Conservation (phyloP, 2,329 filamentous ascomycete species). For the Phaeosphaeriaceae sp. region DNA sequence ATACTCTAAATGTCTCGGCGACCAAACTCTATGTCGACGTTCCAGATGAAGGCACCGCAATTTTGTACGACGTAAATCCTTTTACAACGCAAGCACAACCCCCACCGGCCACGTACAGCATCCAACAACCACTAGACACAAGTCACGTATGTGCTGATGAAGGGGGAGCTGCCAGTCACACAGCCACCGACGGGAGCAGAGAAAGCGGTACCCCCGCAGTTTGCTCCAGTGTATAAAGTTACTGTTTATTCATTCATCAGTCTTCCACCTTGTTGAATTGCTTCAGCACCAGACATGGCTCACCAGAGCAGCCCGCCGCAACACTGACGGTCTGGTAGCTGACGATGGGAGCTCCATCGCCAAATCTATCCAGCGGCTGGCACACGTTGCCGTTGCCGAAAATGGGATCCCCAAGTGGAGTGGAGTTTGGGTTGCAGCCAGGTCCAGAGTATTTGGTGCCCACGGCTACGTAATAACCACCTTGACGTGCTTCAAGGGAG, state of each 20-base stretch:
- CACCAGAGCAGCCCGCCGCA: slow-evolving; percentile 17
- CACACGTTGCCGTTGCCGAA: slow-evolving; percentile 20
- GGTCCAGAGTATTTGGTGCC: slow-evolving; percentile 18
- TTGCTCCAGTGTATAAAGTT: slow-evolving; percentile 6
- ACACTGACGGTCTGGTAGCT: slow-evolving; percentile 15
- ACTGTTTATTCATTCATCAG: slow-evolving; percentile 1
- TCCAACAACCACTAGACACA: no score
- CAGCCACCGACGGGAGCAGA: slow-evolving; percentile 8
- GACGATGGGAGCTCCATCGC: slow-evolving; percentile 7
- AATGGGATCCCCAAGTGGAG: slow-evolving; percentile 25
- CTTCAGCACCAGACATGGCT: not conserved
- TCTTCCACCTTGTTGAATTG: not conserved
- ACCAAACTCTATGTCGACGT: no score
- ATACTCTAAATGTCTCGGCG: no score
- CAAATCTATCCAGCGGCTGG: slow-evolving; percentile 19
- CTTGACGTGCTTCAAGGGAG: not conserved
- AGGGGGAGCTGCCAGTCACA: slow-evolving; percentile 11
- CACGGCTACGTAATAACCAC: slow-evolving; percentile 17
- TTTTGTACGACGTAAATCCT: not conserved
- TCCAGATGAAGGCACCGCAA: no score
- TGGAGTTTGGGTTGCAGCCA: slow-evolving; percentile 12
- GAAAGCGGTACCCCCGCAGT: slow-evolving; percentile 10
- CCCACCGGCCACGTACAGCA: no score
- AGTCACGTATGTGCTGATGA: slow-evolving; percentile 14
- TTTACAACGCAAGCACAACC: no score